These are phyloP conservation scores for Antarctomyces pellizariae DNA, from an alignment of 495 filamentous ascomycete species.

Conservation along the genomic window DNA sequence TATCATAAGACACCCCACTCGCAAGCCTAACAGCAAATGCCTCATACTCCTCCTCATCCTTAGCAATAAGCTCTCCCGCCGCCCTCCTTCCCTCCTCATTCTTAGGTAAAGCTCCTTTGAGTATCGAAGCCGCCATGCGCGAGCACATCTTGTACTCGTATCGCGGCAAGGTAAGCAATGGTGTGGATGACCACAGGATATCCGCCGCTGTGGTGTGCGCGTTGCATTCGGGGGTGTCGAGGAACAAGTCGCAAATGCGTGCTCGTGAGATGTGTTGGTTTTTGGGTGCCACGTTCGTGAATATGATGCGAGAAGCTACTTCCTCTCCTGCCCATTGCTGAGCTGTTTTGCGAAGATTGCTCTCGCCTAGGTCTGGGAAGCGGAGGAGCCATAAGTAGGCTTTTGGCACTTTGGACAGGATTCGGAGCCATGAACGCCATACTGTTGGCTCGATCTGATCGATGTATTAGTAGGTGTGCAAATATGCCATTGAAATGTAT, in stretches of 20 bases:
- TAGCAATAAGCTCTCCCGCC: constrained; percentile 51
- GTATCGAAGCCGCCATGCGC: constrained; percentile 86
- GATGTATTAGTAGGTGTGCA: constrained; percentile 2
- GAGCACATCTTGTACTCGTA: constrained; percentile 98
- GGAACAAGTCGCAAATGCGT: constrained; percentile 76
- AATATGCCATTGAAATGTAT: constrained; percentile 6
- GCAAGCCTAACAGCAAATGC: constrained; percentile 51
- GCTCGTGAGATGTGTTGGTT: constrained; percentile 84
- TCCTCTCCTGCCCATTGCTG: constrained; percentile 62
- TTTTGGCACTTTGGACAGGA: constrained; percentile 66
- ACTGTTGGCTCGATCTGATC: constrained; percentile 87
- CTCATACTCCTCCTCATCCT: constrained; percentile 62
- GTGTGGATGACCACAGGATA: constrained; percentile 87
- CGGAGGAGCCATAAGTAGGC: constrained; percentile 88
- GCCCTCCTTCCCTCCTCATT: constrained; percentile 38
- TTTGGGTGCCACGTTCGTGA: constrained; percentile 94
- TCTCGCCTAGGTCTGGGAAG: constrained; percentile 85
- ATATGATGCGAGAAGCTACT: constrained; percentile 78
- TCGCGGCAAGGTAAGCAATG: constrained; percentile 77
- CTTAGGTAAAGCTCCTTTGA: constrained; percentile 68
- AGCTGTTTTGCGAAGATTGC: constrained; percentile 59
- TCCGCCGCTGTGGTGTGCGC: constrained; percentile 96
- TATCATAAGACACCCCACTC: constrained; percentile 36
- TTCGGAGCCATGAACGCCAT: constrained; percentile 89
- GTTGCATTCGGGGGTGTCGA: constrained; percentile 96